Conservation (phyloP, 139 green algal species). For the Yamagishiella unicocca region DNA sequence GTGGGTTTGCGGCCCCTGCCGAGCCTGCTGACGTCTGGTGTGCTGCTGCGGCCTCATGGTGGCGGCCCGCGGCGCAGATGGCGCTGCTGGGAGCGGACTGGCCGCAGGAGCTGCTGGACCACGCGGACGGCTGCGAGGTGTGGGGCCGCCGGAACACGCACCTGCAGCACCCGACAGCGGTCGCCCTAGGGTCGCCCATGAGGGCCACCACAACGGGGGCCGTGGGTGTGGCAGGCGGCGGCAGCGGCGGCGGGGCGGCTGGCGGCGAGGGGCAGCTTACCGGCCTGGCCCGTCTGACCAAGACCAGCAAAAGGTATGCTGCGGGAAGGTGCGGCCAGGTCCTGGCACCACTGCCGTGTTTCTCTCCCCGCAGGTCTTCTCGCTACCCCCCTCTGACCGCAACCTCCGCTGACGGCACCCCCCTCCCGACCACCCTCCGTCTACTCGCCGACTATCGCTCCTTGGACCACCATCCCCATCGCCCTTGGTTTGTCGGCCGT, state of each 20-base stretch:
- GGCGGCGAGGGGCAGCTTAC: not conserved
- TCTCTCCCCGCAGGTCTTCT: too few relatives aligned
- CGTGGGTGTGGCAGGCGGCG: too few relatives aligned
- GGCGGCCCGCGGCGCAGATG: not conserved
- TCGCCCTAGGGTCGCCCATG: not conserved
- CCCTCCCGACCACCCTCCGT: too few relatives aligned
- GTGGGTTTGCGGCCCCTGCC: not conserved
- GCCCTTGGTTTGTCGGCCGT: too few relatives aligned
- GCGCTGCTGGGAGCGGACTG: slow-evolving; percentile 35
- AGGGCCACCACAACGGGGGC: not conserved
- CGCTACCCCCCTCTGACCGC: too few relatives aligned
- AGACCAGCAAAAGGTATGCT: not conserved
- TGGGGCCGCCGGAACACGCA: slow-evolving; percentile 17
- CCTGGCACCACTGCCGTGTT: too few relatives aligned
- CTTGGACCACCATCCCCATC: too few relatives aligned
- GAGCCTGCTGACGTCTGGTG: too few relatives aligned
- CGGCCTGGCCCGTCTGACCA: not conserved
- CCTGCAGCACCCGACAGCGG: not conserved
- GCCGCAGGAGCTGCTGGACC: slow-evolving; percentile 41
- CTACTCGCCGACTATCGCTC: too few relatives aligned
- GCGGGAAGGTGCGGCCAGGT: too few relatives aligned
- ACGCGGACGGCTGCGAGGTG: slow-evolving; percentile 41
- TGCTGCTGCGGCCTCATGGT: not conserved
- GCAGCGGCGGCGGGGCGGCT: not conserved
- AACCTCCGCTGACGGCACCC: too few relatives aligned